A percentile compares a stretch with the other conserved stretches of the same genome.
phyloP scores from a whole-genome alignment of 805 yeast species.

The Myxozyma neglecta region DNA sequence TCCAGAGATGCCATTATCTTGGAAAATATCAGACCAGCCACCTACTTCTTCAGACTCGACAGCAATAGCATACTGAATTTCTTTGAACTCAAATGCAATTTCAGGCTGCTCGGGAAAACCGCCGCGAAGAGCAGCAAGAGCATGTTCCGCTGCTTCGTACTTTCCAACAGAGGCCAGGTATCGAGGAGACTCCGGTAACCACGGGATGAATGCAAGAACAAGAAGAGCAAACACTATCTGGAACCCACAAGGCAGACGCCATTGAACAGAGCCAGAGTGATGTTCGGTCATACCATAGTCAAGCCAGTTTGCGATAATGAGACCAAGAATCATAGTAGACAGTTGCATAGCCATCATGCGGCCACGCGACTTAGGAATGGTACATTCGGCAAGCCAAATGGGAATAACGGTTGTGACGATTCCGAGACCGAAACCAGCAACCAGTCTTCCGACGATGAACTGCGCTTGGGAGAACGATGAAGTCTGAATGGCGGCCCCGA shows the following conservation, averaged over 20 bases:
- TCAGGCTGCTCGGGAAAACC: conserved; percentile 40
- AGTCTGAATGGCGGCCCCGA: conserved; percentile 68
- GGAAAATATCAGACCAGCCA: conserved; percentile 33
- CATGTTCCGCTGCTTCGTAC: conserved; percentile 51
- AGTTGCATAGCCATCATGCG: conserved; percentile 64
- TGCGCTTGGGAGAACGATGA: conserved; percentile 60
- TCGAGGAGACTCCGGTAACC: conserved; percentile 77
- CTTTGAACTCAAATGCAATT: conserved; percentile 9
- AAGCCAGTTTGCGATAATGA: conserved; percentile 67
- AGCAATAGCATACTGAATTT: conserved; percentile 19
- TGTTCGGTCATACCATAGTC: conserved; percentile 60
- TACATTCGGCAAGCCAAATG: conserved; percentile 68
- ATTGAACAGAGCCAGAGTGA: conserved; percentile 11
- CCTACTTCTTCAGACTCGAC: conserved; percentile 20
- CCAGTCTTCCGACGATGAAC: conserved; percentile 55
- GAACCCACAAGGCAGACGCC: conserved; percentile 58
- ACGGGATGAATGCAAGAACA: conserved; percentile 51
- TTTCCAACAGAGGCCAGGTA: conserved; percentile 59
- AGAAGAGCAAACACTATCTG: conserved; percentile 60
- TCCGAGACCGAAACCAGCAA: conserved; percentile 58
- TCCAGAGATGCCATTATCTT: conserved; percentile 47
- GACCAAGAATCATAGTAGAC: conserved; percentile 69
- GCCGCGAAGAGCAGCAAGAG: conserved; percentile 76
- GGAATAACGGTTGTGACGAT: conserved; percentile 55
- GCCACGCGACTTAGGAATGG: conserved; percentile 77